Evolutionary conservation across 2,329 filamentous ascomycete species (phyloP), one percentile per base, ranked within the genome.

Genomic region (Trichoderma pleuroti): DNA sequence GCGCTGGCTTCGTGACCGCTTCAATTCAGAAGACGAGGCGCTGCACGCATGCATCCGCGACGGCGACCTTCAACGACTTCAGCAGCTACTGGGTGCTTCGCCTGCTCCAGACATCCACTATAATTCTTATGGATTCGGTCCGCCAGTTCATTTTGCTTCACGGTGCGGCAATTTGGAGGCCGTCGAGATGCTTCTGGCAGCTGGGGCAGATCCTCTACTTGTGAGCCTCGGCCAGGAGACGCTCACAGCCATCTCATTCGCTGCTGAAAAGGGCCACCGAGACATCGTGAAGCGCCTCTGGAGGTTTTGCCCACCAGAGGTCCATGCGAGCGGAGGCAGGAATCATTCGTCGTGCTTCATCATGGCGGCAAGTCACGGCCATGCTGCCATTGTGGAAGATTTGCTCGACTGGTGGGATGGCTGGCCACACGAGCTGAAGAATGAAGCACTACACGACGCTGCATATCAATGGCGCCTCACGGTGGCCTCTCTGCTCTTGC

Each of bases 371-470:
- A 49, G 14, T 9, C 11, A 73, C 54, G 74, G 74, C 1, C 73
- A 76, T 39, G 42, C 70, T 11, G 39, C 70, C 14, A 71, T 73
- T 24, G 70, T 76, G 24, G 32, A 64, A 5, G 72, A 75, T 34
- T 42, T 75, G 5, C 21, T 74, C n/a, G 65, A 42, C 32, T 74
- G 71, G 70, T 72, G 70, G 63, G 70, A 72, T 16, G 71, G 74
- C 28, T 76, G 74, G 73, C 57, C 70, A 1, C n/a, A 70, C 2
- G 67, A 59, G 18, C 42, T 60, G 32, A 70, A 57, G 34, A 30
- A 54, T 11, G 5, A 63, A 3, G 76, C 75, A 9, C 62, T 75
- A 1, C 14, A 36, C 16, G 54, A 54, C 8, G 73, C 73, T n/a
- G 67, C 69, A 28, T 4, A 57, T 1, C 28, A 49, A 34, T 76